A percentile compares a stretch with the other conserved stretches of the same genome.
Conservation (phyloP, 2,329 filamentous ascomycete species). For the Colletotrichum filicis region DNA sequence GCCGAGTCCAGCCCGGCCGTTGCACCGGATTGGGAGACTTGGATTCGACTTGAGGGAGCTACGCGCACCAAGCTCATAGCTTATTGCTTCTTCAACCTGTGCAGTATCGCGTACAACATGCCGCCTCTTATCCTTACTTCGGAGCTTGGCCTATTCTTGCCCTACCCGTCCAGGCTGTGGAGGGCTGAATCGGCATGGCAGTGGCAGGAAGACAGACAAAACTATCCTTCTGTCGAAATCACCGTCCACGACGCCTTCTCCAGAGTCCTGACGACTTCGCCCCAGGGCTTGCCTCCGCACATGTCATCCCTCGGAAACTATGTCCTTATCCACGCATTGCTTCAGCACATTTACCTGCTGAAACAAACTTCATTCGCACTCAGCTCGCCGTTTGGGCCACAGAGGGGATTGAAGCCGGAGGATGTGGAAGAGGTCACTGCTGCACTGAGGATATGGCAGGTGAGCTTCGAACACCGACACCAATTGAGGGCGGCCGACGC, state of each 20-base stretch:
- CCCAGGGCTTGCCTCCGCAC: slow-evolving; percentile 58
- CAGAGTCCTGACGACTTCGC: slow-evolving; percentile 62
- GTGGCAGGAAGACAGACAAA: slow-evolving; percentile 68
- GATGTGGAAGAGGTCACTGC: slow-evolving; percentile 67
- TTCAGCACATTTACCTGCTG: slow-evolving; percentile 78
- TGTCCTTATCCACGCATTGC: slow-evolving; percentile 75
- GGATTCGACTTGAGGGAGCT: slow-evolving; percentile 67
- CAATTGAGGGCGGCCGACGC: slow-evolving; percentile 62
- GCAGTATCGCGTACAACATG: slow-evolving; percentile 71
- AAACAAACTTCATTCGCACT: slow-evolving; percentile 69
- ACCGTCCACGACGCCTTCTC: slow-evolving; percentile 68
- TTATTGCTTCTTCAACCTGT: slow-evolving; percentile 72
- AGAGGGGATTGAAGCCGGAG: slow-evolving; percentile 62
- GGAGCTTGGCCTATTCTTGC: slow-evolving; percentile 66
- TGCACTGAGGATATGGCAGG: slow-evolving; percentile 68
- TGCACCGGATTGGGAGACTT: slow-evolving; percentile 66
- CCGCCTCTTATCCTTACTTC: slow-evolving; percentile 68
- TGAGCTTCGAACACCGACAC: slow-evolving; percentile 66
- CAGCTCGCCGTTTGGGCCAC: slow-evolving; percentile 59
- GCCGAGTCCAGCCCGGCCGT: slow-evolving; percentile 58
- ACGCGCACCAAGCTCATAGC: slow-evolving; percentile 70
- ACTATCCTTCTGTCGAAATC: slow-evolving; percentile 61
- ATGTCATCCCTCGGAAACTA: slow-evolving; percentile 75
- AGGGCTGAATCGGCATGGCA: slow-evolving; percentile 67
- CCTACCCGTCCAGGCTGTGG: slow-evolving; percentile 67